Base-by-base conservation (phyloP, 306 rosid genomes). In the Medicago lupulina region DNA sequence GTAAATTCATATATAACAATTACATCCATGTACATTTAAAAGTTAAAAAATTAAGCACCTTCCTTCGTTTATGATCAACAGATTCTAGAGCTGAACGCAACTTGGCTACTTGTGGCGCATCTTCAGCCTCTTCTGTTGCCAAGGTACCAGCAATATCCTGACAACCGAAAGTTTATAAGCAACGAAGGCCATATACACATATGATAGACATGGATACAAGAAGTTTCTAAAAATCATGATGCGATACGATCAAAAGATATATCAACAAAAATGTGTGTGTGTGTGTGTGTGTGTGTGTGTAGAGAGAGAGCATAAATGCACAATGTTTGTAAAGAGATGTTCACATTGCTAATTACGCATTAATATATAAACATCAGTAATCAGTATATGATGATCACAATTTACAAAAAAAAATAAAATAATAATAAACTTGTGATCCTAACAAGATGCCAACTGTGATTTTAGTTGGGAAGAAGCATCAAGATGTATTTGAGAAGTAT, bases 111-210 rank as follows among this genome's bases (percentile, higher is more conserved):
- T 89, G 98, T 64, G 96, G 85, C 46, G 87, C 88, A 78, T 92
- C 93, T 73, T 89, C 97, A 49, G 97, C 98, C 78, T 84, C 91
- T 85, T 95, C 98, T 34, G 91, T 87, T 8, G 98, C 96, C 91
- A 95, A 89, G 70, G 98, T 95, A 68, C 98, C 98, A 71, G 98
- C 97, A 90, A 92, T 92, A 84, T 95, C 98, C 98, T 95, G 87
- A 77, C 63, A 79, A 43, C 75, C 80, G 39, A 82, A 64, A 77
- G 8, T 10, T 21, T 71, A 8, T 43, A 65, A 59, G 65, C 65
- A 23, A 21, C 9, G n/a, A 57, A 10, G 28, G 34, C 9, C n/a
- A 59, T 23, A 59, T 23, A 59, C 25, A 25, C 39, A 1, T 59
- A 59, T 1, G 5, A n/a, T 7, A 28, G 21, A 8, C 67, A 28